Base-by-base conservation (phyloP, 2,329 filamentous ascomycete species). In the Shiraia bambusicola region DNA sequence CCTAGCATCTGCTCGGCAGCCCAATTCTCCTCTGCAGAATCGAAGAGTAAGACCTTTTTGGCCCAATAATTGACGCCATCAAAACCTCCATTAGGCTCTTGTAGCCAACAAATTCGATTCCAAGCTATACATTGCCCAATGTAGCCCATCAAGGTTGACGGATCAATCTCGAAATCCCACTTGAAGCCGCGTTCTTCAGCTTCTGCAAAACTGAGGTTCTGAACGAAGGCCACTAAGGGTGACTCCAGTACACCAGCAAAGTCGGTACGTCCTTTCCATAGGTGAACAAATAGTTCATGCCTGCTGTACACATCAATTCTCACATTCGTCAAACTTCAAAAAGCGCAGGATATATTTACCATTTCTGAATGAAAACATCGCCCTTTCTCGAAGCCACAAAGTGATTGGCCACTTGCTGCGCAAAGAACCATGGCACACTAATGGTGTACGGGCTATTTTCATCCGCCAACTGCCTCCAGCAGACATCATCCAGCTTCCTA, bases 341-440 rank as follows among this genome's bases (percentile, higher is more conserved):
- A 11, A 4, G 13, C 14, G 6, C 17, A 19, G 3, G 17, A 9
- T 8, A 2, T 11, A 50, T 41, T 72, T 65, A 72, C 72, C 75
- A 42, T 57, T 63, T 53, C 48, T 67, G 70, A 40, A 76, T 71
- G 44, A 76, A 75, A 0, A 57, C 55, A 37, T 75, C 71, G 8
- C 67, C 66, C 26, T 69, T 69, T 27, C 72, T 67, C 2, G 66
- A 56, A 2, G 71, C 70, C 10, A 76, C 64, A 45, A 76, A 75
- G 34, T 71, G 68, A 37, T 76, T 77, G 17, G 59, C 56, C 31
- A 65, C 62, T 6, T 47, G 37, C 14, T 59, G 54, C 3, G 38
- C 56, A 26, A 59, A 62, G 45, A 62, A 52, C 40, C 51, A 49
- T 24, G 61, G 58, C 2, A 48, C 46, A 10, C 61, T 53, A 7